Conservation (phyloP, 306 rosid genomes). For the cucumber (Cucumis sativus) region Cucumber_9930_V3 NC_026655.2:2297001-2297500, state of each 20-base stretch:
- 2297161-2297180: constrained; percentile 29
- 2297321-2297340: constrained; percentile 48
- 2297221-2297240: constrained; percentile 69
- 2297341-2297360: constrained; percentile 75
- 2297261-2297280: constrained; percentile 71
- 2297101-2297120: constrained; percentile 34
- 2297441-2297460: constrained; percentile 7
- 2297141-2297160: constrained; percentile 62
- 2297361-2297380: constrained; percentile 95
- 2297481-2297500: neutral
- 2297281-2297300: constrained; percentile 85
- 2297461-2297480: neutral
- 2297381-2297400: constrained; percentile 66
- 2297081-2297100: constrained; percentile 83
- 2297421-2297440: constrained; percentile 8
- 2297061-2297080: constrained; percentile 94
- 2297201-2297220: constrained; percentile 65
- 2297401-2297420: neutral
- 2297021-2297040: constrained; percentile 88
- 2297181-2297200: constrained; percentile 39
- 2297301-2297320: constrained; percentile 94
- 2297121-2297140: constrained; percentile 53
- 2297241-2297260: constrained; percentile 78
- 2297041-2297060: constrained; percentile 91
- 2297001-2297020: constrained; percentile 98